phyloP scores from a whole-genome alignment of 2,329 filamentous ascomycete genomes.

The Trichoderma afroharzianum region DNA sequence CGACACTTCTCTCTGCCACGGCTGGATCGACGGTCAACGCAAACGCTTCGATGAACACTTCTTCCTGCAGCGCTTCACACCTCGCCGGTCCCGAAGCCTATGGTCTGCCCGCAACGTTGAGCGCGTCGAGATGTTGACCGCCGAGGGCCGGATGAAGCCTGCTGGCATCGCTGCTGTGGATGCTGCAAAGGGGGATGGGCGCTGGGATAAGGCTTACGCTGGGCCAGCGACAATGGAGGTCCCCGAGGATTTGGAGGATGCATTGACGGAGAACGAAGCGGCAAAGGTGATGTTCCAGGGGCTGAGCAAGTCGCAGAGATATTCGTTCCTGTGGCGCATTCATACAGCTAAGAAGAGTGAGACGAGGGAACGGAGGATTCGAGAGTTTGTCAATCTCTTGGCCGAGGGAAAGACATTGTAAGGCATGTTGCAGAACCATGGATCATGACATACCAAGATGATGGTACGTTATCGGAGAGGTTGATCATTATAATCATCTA shows the following conservation, averaged over 20 bases:
- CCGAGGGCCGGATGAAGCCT: slow-evolving; percentile 46
- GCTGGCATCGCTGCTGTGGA: slow-evolving; percentile 49
- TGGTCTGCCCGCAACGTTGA: slow-evolving; percentile 60
- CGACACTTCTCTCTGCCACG: slow-evolving; percentile 55
- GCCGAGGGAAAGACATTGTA: slow-evolving; percentile 31
- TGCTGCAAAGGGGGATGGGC: slow-evolving; percentile 52
- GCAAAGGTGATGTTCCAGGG: slow-evolving; percentile 37
- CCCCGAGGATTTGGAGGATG: slow-evolving; percentile 47
- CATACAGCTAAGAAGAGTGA: slow-evolving; percentile 37
- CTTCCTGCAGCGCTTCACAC: slow-evolving; percentile 57
- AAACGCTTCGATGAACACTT: slow-evolving; percentile 41
- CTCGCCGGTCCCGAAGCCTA: slow-evolving; percentile 49
- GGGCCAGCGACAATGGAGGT: slow-evolving; percentile 44
- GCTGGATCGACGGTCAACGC: slow-evolving; percentile 61
- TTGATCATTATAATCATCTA: not conserved
- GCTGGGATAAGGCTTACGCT: slow-evolving; percentile 57
- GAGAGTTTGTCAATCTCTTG: slow-evolving; percentile 39
- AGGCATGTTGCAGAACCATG: not conserved
- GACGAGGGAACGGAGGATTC: slow-evolving; percentile 36
- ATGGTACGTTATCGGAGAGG: not conserved
- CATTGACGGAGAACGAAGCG: slow-evolving; percentile 37
- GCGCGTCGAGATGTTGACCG: slow-evolving; percentile 43
- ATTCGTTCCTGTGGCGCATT: slow-evolving; percentile 43
- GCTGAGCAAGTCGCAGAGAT: slow-evolving; percentile 44
- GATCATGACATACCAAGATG: not conserved